Base-by-base conservation (phyloP, 192 early-diverging fungal species). In the Rhizophagus prolifer region DNA sequence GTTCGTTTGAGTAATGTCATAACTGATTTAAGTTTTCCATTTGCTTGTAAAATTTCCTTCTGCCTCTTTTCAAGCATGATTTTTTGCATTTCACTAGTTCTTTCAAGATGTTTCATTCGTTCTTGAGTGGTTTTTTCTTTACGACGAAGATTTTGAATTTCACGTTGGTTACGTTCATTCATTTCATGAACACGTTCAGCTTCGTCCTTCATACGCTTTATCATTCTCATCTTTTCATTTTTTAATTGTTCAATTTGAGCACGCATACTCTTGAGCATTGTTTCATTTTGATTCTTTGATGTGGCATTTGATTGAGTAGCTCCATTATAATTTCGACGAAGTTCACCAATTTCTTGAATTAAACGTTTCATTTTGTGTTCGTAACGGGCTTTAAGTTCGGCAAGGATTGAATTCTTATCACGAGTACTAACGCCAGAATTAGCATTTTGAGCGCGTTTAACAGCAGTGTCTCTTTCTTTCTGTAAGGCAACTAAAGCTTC, bases 201-300 rank as follows among this genome's bases (percentile, higher is more conserved):
- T 70, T 94, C 92, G 58, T 87, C 84, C 69, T 90, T 90, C 82
- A 94, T 91, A 16, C 92, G 88, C 73, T 90, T 91, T 65, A 93
- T 75, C 88, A 94, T 90, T 13, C 88, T 82, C n/a, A 89, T 73
- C 80, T 95, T 95, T 79, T 95, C 94, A 34, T 83, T 81, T 78
- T 92, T 93, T 31, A 93, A 82, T 14, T 88, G 84, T 73, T 91
- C 88, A 25, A 95, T 90, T 38, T 91, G 93, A 10, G 86, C 84
- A 67, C 86, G 85, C 54, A 94, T 81, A 4, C 87, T 88, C 46
- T 86, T 85, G 14, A 91, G 85, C 31, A 92, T 79, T 10, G 81
- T 84, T 59, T 92, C 92, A 79, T 79, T 85, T 67, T 88, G 74
- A 38, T 79, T 86, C 25, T 86, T 85, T 19, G 81, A 82, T 13